Conservation (phyloP, 2,329 filamentous ascomycete genomes). For the Tolypocladium capitatum region DNA sequence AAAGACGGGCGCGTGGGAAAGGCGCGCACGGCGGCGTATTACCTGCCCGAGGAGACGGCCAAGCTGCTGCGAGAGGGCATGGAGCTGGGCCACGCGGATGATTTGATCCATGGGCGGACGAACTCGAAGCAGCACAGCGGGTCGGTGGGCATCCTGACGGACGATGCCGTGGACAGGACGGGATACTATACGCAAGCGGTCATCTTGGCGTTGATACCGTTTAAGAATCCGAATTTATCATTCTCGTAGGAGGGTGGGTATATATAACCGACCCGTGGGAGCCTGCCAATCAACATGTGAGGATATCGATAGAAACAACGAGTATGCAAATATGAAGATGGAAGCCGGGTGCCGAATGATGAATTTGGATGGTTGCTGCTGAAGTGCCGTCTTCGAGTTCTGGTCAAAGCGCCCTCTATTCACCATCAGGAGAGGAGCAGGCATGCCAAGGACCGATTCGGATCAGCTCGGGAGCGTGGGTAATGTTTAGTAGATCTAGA, state of each 20-base stretch:
- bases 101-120: conserved; percentile 21
- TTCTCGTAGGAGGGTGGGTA: conserved; percentile 9
- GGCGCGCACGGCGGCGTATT: conserved; percentile 24
- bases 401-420: no score
- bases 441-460: no score
- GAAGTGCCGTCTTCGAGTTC: no score
- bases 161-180: conserved; percentile 20
- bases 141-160: conserved; percentile 26
- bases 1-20: conserved; percentile 16
- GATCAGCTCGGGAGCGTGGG: no score
- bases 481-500: no score
- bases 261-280: no score
- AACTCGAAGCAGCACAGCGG: conserved; percentile 27
- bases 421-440: no score
- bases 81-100: conserved; percentile 26
- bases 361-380: no score
- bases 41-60: conserved; percentile 23
- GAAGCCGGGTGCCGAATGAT: no score
- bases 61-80: conserved; percentile 21
- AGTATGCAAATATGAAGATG: no score
- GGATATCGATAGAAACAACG: no score
- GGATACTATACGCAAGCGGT: conserved; percentile 25
- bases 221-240: conserved; percentile 20
- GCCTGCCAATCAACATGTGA: no score
- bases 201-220: conserved; percentile 26